Evolutionary conservation across 805 yeast genomes (phyloP), one percentile per base, ranked within the genome.

Genomic region (Starmerella stigmatis): DNA sequence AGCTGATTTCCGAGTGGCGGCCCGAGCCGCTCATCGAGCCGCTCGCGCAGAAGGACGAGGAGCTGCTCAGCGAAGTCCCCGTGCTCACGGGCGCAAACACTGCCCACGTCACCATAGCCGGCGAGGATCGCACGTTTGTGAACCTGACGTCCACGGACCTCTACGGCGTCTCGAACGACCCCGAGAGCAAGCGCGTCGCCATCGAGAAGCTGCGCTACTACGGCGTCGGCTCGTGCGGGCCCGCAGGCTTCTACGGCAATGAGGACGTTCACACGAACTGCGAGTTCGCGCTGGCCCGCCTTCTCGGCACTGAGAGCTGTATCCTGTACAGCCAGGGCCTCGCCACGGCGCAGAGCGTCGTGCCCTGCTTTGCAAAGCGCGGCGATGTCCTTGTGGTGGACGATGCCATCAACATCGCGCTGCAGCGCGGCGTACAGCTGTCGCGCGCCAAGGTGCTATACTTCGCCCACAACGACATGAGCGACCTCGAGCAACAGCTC

Each of bases 221-320:
- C 48, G 98, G 98, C 60, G 96, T 92, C 42, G 98, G 98, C 52
- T 89, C 96, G 0, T 92, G 98, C 69, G 96, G 97, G 32, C 97
- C 98, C 5, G 94, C 96, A 34, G 94, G 94, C 46, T 92, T 92
- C 58, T 92, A 88, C 63, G 98, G 98, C 50, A 82, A 86, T 49
- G 95, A 86, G 64, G 95, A 86, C 60, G 86, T 79, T 35, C 98
- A 92, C 60, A 79, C 78, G 45, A 72, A 80, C 56, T 70, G 84
- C 46, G 94, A 86, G 61, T 77, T 76, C 56, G 81, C 78, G 50
- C 64, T 92, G 48, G 78, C 96, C 11, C 61, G 68, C 26, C 89
- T 78, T 59, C 75, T 89, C 53, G 86, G 81, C 21, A 74, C 85
- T 3, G 94, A 84, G 52, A 73, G 73, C 45, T 78, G 86, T 39